phyloP scores from a whole-genome alignment of 2,329 filamentous ascomycete genomes.

The Lachnellula willkommii region DNA sequence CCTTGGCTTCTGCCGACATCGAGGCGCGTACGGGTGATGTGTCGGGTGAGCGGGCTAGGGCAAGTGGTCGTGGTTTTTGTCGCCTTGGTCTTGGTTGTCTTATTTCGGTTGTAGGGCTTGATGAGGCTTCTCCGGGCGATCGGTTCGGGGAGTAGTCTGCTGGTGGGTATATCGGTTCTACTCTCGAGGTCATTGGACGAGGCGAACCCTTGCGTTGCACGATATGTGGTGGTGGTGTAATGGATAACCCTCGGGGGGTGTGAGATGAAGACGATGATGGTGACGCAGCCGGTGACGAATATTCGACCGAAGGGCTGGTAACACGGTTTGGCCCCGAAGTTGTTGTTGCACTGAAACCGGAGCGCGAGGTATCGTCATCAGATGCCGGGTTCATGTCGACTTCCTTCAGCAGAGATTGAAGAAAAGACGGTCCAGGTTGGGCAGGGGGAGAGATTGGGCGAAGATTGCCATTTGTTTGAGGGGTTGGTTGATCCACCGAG shows the following conservation, averaged over 20 bases:
- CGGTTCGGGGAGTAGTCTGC: conserved; percentile 66
- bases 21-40: conserved; percentile 60
- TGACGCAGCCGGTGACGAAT: conserved; percentile 63
- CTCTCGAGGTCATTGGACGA: conserved; percentile 62
- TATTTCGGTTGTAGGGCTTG: conserved; percentile 26
- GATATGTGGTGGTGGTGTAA: conserved; percentile 63
- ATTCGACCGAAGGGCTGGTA: conserved; percentile 34
- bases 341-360: conserved; percentile 18
- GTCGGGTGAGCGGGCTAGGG: conserved; percentile 39
- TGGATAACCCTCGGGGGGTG: conserved; percentile 61
- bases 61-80: conserved; percentile 27
- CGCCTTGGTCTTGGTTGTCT: conserved; percentile 29
- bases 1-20: conserved; percentile 78
- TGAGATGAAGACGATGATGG: conserved; percentile 60
- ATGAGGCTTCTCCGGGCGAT: conserved; percentile 36
- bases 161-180: conserved; percentile 69
- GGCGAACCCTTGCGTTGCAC: conserved; percentile 60
- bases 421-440: conserved; percentile 62
- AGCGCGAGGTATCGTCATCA: conserved; percentile 47
- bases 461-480: conserved; percentile 25
- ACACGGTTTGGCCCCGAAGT: conserved; percentile 20
- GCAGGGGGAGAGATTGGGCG: conserved; percentile 14
- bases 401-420: conserved; percentile 82
- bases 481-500: conserved; percentile 33
- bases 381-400: conserved; percentile 63